These are phyloP conservation scores for Aureobasidium sp. DNA, from an alignment of 2,329 filamentous ascomycete genomes.

Conservation along the genomic window DNA sequence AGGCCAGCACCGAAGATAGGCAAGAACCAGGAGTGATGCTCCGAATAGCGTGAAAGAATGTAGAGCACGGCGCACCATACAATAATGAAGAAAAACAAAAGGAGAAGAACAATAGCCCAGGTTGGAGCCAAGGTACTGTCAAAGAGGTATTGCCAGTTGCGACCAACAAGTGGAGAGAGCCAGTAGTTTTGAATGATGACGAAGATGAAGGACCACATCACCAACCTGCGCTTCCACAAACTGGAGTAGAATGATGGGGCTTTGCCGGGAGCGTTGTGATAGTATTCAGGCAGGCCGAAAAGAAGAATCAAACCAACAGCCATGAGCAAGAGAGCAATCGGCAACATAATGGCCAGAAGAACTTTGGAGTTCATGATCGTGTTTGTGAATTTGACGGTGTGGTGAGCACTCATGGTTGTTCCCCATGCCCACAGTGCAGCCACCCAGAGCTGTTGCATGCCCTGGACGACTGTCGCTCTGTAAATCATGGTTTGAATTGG, in stretches of 20 bases:
- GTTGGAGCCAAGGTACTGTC: slow-evolving; percentile 47
- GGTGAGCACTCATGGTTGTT: slow-evolving; percentile 38
- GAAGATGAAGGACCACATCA: slow-evolving; percentile 60
- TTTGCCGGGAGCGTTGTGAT: slow-evolving; percentile 55
- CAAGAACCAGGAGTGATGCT: slow-evolving; percentile 58
- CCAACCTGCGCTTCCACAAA: slow-evolving; percentile 55
- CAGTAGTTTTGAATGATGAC: slow-evolving; percentile 62
- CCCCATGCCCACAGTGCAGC: slow-evolving; percentile 63
- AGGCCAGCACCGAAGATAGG: slow-evolving; percentile 62
- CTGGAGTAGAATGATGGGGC: slow-evolving; percentile 61
- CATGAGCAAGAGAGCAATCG: slow-evolving; percentile 53
- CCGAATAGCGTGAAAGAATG: slow-evolving; percentile 48
- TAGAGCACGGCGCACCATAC: slow-evolving; percentile 51
- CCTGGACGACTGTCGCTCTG: slow-evolving; percentile 59
- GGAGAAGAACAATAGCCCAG: slow-evolving; percentile 53
- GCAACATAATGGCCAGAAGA: slow-evolving; percentile 47
- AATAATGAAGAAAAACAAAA: slow-evolving; percentile 47
- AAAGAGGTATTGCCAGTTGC: slow-evolving; percentile 61
- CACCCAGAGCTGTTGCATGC: slow-evolving; percentile 60
- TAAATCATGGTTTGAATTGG: slow-evolving; percentile 60
- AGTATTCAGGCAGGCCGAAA: slow-evolving; percentile 58
- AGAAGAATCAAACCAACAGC: slow-evolving; percentile 48
- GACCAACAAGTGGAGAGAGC: slow-evolving; percentile 57
- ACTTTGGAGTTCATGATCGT: slow-evolving; percentile 22
- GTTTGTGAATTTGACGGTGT: slow-evolving; percentile 26